Base-by-base conservation (phyloP, 345 rosid genomes). In the Aquilaria sinensis region DNA sequence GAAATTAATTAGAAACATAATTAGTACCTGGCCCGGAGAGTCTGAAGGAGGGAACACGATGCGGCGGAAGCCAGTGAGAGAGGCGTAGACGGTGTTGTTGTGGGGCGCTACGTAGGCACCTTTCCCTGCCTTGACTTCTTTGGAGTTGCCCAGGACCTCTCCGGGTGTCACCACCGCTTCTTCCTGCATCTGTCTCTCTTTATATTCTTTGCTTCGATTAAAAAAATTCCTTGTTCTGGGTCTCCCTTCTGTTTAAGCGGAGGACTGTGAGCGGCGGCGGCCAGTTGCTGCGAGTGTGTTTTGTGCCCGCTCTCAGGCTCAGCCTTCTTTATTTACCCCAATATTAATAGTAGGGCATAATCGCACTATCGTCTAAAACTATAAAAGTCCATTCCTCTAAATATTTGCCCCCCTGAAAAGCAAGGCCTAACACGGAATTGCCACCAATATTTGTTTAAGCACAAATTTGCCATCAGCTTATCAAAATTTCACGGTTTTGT, bases 161-260 rank as follows among this genome's bases (percentile, higher is more conserved):
- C 99, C 97, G 0, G 99, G 98, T 29, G 96, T 87, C 61, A 88
- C 96, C 73, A 77, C 30, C 78, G 71, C 82, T 70, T 56, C 53
- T 74, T 65, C 68, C 83, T 61, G 64, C n/a, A 52, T 67, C 30
- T 33, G 56, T 53, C 45, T 15, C 32, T 31, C 46, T 47, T 37
- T 10, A 10, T 6, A 6, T 9, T 62, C 53, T 48, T 13, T 34
- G 3, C 10, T 33, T 3, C 12, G 23, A 23, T 23, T 23, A 23
- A 23, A 23, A 23, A 23, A 23, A 23, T 23, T 47, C 15, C 53
- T 31, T 32, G 3, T 61, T 37, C 2, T 37, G 43, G 3, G 8
- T 37, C 8, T 37, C 43, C 8, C 43, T 37, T 5, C 43, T 37
- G 1, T 37, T 37, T 37, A 5, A 37, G 43, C 7, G 43, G 43